Base-by-base conservation (phyloP, 768 basidiomycete species). In the Agrocybe praecox region DNA sequence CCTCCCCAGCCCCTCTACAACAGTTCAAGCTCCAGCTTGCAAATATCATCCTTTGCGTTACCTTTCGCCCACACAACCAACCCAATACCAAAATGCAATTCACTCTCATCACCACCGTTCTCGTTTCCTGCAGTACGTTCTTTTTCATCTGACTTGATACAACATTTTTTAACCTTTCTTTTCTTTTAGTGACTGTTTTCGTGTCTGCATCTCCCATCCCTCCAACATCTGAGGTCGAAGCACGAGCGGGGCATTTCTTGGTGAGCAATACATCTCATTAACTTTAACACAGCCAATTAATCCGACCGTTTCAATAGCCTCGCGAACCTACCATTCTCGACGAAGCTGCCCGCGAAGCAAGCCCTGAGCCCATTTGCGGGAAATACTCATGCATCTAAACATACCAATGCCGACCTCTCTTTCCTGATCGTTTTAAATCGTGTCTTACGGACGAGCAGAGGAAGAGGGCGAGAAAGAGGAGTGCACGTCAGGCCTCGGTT, bases 191-290 rank as follows among this genome's bases (percentile, higher is more conserved):
- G 56, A 57, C 62, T 48, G 12, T 52, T 40, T 50, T 60, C 19
- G 62, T 63, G 56, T 59, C 62, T 57, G 55, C 62, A 46, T 54
- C 62, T 10, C 62, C 62, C 34, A 44, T 63, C 26, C 62, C 62
- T 2, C 48, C 49, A 23, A 26, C 62, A 32, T 49, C 46, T 21
- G 34, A 55, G 14, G 21, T 59, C 22, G 61, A 59, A 42, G 61
- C 52, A 19, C 32, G 55, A 29, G 51, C 46, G 15, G 26, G 43
- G 45, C 44, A 47, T 12, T 34, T 43, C 42, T 34, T 62, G 19
- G 60, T 62, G 24, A 45, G 60, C 52, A 45, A n/a, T 44, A 32
- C 2, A n/a, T 12, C 21, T 12, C 3, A 17, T 12, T 9, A 11
- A 33, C n/a, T 17, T n/a, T n/a, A n/a, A n/a, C n/a, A n/a, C n/a